Base-by-base conservation (phyloP, 2,329 filamentous ascomycete genomes). In the Ploettnerulaceae sp. region DNA sequence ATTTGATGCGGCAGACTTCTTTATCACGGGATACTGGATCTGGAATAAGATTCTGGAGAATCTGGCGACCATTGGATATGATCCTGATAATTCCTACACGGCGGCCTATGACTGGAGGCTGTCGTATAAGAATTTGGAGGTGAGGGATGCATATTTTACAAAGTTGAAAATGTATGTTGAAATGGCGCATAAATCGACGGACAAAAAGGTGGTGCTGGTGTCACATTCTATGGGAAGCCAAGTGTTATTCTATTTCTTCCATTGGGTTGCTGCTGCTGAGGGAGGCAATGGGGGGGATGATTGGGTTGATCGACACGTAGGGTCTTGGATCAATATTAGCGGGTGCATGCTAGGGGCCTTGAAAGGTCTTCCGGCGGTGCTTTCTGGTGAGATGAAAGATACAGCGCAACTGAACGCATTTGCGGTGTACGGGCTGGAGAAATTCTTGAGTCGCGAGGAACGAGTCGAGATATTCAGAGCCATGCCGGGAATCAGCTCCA, bases 211-310 rank as follows among this genome's bases (percentile, higher is more conserved):
- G 7, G 86, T 90, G 0, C 71, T 98, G 11, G 79, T 91, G 6
- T 95, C 89, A 1, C 93, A 98, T 73, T 95, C 89, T 63, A 98
- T 98, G 93, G 93, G 93, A 35, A 93, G 89, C 35, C 93, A 97
- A 64, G 91, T 98, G 0, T 71, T 94, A 4, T 91, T 94, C 66
- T 94, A 85, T 65, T 86, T 83, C 58, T 78, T 74, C 60, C 81
- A 83, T 55, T 85, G 82, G 82, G 93, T 95, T 1, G 87, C 95
- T 12, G 79, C 79, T 43, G 77, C 84, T 2, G 74, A 82, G 43
- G 87, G 87, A 4, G 93, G 93, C 4, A 80, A 81, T 15, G 91
- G 89, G 1, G 91, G 93, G 1, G 75, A 83, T 28, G 77, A 81
- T 43, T 98, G 93, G 93, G 91, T 98, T 0, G 90, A 98, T 49